phyloP scores from a whole-genome alignment of 2,329 filamentous ascomycete species.

The Fusarium xyrophilum region DNA sequence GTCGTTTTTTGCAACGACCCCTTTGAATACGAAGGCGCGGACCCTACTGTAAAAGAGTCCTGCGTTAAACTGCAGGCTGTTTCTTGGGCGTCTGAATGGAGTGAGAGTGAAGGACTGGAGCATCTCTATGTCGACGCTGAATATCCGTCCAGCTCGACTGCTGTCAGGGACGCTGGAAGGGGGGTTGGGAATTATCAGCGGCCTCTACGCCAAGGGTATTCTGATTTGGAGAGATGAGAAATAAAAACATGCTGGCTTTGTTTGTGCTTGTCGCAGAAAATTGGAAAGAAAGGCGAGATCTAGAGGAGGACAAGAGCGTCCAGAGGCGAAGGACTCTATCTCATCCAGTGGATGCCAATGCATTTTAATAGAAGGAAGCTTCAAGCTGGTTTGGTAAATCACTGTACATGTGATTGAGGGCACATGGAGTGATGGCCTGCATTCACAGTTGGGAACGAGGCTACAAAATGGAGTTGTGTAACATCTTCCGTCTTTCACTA shows the following conservation, averaged over 20 bases:
- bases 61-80: conserved; percentile 10
- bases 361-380: too few species aligned
- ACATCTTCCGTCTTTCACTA: neutral
- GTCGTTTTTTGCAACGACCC: conserved; percentile 49
- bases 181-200: conserved; percentile 48
- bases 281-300: neutral
- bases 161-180: conserved; percentile 40
- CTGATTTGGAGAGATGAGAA: conserved; percentile 38
- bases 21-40: conserved; percentile 35
- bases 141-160: conserved; percentile 48
- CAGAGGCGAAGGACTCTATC: neutral
- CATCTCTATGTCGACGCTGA: conserved; percentile 45
- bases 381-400: neutral
- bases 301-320: fast-evolving
- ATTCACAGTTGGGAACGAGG: neutral
- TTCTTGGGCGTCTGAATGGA: conserved; percentile 49
- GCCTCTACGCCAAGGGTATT: conserved; percentile 49
- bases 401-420: neutral
- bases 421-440: too few species aligned
- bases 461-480: neutral
- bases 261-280: too few species aligned
- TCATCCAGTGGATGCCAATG: fast-evolving
- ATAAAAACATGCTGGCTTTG: neutral
- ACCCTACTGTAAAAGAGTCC: neutral
- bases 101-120: conserved; percentile 42